Conservation (phyloP, 1,139 yeast species). For the Candida sp. region DNA sequence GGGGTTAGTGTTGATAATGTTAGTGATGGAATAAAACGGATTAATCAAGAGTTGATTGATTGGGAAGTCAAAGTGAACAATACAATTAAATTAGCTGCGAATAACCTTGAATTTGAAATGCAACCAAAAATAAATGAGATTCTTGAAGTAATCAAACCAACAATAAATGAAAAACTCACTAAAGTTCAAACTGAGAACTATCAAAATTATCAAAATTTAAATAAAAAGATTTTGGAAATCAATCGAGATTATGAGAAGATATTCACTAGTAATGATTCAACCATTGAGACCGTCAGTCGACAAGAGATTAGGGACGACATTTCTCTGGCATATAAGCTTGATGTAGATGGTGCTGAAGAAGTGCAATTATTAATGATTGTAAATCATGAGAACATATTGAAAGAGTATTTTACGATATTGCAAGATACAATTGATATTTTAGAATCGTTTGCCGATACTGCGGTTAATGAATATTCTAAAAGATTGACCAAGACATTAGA, state of each 20-base stretch:
- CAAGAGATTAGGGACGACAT: slow-evolving; percentile 58
- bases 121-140: slow-evolving; percentile 29
- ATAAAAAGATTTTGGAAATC: slow-evolving; percentile 44
- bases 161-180: slow-evolving; percentile 38
- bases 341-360: slow-evolving; percentile 27
- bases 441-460: slow-evolving; percentile 70
- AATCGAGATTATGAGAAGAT: slow-evolving; percentile 47
- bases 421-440: slow-evolving; percentile 59
- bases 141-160: slow-evolving; percentile 30
- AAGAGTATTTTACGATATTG: slow-evolving; percentile 42
- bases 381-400: slow-evolving; percentile 25
- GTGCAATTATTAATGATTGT: slow-evolving; percentile 35
- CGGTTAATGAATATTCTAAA: slow-evolving; percentile 52
- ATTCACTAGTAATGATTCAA: slow-evolving; percentile 33
- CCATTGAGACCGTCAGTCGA: slow-evolving; percentile 41
- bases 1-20: slow-evolving; percentile 7
- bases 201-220: slow-evolving; percentile 42
- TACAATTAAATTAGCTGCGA: slow-evolving; percentile 40
- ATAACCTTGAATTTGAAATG: slow-evolving; percentile 39
- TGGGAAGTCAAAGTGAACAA: slow-evolving; percentile 37
- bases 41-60: slow-evolving; percentile 26
- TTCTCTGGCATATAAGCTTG: slow-evolving; percentile 30
- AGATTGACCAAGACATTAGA: slow-evolving; percentile 30
- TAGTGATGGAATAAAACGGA: slow-evolving; percentile 11
- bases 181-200: slow-evolving; percentile 40